phyloP scores from a whole-genome alignment of 139 green algal species.

The Chlamydomonas sp. region DNA sequence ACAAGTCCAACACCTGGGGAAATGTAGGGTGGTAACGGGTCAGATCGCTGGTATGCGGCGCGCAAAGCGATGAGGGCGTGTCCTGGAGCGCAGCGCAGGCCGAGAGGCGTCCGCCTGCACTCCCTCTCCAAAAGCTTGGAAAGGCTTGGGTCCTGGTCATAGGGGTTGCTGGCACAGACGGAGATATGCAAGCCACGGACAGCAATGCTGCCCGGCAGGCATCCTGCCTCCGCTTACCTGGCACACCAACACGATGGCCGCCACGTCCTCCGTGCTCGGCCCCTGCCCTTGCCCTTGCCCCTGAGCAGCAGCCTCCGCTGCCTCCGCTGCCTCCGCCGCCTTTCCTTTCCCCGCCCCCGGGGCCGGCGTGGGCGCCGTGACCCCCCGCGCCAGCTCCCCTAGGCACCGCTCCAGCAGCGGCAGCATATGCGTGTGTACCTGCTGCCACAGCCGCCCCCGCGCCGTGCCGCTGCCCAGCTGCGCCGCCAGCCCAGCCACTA shows the following conservation, averaged over 20 bases:
- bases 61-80: too few species aligned
- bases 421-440: slow-evolving; percentile 46
- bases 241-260: slow-evolving; percentile 41
- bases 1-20: too few species aligned
- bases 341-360: neutral
- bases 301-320: neutral
- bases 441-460: slow-evolving; percentile 36
- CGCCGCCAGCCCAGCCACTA: slow-evolving; percentile 30
- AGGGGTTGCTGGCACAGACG: too few species aligned
- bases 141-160: too few species aligned
- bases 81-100: too few species aligned
- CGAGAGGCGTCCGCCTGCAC: too few species aligned
- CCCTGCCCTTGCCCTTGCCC: neutral
- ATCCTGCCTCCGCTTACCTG: neutral
- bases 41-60: too few species aligned
- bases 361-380: neutral
- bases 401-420: slow-evolving; percentile 47
- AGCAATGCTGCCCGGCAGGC: neutral
- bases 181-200: neutral
- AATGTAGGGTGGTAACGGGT: too few species aligned
- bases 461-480: slow-evolving; percentile 28
- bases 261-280: slow-evolving; percentile 27
- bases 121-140: too few species aligned
- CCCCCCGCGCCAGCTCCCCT: slow-evolving; percentile 15
- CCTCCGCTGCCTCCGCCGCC: neutral